Base-by-base conservation (phyloP, 2,329 filamentous ascomycete species). In the Xylariaceae sp. region DNA sequence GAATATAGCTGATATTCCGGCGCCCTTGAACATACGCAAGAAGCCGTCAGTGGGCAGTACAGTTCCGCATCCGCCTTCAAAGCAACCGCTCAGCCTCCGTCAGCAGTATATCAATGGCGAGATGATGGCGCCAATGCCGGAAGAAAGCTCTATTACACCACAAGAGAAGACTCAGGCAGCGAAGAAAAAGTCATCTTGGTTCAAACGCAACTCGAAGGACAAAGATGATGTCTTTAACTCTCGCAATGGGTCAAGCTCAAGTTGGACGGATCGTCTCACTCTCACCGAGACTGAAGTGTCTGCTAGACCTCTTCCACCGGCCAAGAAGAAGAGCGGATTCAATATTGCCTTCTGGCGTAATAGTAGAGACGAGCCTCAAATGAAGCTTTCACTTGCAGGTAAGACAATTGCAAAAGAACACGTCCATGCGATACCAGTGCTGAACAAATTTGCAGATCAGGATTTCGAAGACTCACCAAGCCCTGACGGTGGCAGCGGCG, bases 321-420 rank as follows among this genome's bases (percentile, higher is more conserved):
- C 30, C 38, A 79, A 72, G 61, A 78, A 73, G 63, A 78, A 73
- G 63, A 73, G 55, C 41, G 55, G 66, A 8, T 78, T 80, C 45
- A 66, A 64, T 22, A 68, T 79, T 13, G 64, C 71, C 4, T 80
- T 80, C 47, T 81, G 74, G 76, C 78, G 76, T 55, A 66, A 60
- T 35, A 61, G 50, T 19, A 72, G 68, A 50, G 63, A 58, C 13
- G 52, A 70, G 22, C 54, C 63, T 3, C 62, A 66, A 37, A 68
- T 73, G 65, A 47, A 48, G 34, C 46, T 62, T 34, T 71, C 67
- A 2, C 62, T 72, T 41, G 66, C 60, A 44, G 68, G 73, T 71
- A 63, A 60, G 66, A 11, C 6, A 26, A 26, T 11, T 6, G 22
- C 22, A 6, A 36, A 17, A 8, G 36, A 13, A n/a, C 28, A 3